Evolutionary conservation across 1,284 basidiomycete species (phyloP), one percentile per base, ranked within the genome.

Genomic region (Volvariella volvacea): DNA sequence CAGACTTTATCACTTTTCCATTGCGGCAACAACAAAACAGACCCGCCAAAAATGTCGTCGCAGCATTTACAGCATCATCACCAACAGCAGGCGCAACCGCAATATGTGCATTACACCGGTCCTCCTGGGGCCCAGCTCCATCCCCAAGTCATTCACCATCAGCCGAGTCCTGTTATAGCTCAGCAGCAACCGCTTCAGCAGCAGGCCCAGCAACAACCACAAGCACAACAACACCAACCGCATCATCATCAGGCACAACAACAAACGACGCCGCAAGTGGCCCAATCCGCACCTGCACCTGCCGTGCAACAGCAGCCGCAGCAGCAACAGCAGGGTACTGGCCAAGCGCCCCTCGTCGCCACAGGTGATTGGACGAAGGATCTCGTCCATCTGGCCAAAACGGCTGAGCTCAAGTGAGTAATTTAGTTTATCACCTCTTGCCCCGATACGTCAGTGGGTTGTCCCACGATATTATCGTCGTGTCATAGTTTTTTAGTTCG

Each of bases 361-460:
- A 79, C 78, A 15, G 85, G 85, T 4, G 84, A 89, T 61, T 89
- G 86, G 86, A 87, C 84, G 25, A 84, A 83, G 55, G 83, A 87
- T 62, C 73, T 89, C 38, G 81, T 89, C 39, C 83, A 88, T 48
- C 71, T 88, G 16, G 86, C 86, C 3, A 88, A 83, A 67, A 87
- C 83, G 0, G 86, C 87, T 14, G 86, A 88, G 57, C 71, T 88
- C 53, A 88, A 88, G 85, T 88, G 60, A 54, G 76, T 65, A 28
- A 28, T 28, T 6, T 28, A 6, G 25, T 28, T 12, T 28, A 6
- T 28, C 12, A 10, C 42, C 40, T 50, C 32, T 47, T 39, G 41
- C 46, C n/a, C 37, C 39, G 43, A 30, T 42, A 28, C 25, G 25
- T 28, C 25, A 28, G 12, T 12, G 12, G 25, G 25, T 12, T 28